Conservation (phyloP, 2,329 filamentous ascomycete genomes). For the Cladosporium sp. region DNA sequence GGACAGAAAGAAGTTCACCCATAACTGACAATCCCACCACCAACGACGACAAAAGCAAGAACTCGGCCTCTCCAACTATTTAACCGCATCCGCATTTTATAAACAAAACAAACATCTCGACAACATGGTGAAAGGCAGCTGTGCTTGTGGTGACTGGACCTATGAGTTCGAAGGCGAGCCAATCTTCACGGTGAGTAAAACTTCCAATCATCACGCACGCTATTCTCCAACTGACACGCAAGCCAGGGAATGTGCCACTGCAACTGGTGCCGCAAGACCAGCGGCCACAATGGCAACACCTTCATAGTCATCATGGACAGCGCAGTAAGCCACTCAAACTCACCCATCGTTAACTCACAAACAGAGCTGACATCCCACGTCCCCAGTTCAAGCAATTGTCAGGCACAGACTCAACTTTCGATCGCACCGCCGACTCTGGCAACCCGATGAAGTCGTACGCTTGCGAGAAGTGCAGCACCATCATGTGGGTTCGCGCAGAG, state of each 20-base stretch:
- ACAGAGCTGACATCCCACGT: neutral
- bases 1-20: neutral
- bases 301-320: constrained; percentile 31
- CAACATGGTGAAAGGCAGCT: constrained; percentile 29
- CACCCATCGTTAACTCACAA: neutral
- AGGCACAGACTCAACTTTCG: constrained; percentile 29
- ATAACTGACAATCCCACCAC: neutral
- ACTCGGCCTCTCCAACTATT: neutral
- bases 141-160: constrained; percentile 37
- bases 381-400: constrained; percentile 32
- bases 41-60: neutral
- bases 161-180: constrained; percentile 38
- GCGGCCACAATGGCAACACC: constrained; percentile 32
- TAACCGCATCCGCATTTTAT: neutral
- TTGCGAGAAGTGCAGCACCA: constrained; percentile 31
- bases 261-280: constrained; percentile 32
- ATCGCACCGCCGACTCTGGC: constrained; percentile 32
- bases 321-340: constrained; percentile 22
- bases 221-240: neutral
- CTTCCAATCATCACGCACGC: neutral
- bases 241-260: constrained; percentile 33
- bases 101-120: neutral
- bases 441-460: constrained; percentile 34
- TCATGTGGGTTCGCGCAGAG: constrained; percentile 31
- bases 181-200: constrained; percentile 25